phyloP scores from a whole-genome alignment of 345 rosid species.

The Acer campestre region DNA sequence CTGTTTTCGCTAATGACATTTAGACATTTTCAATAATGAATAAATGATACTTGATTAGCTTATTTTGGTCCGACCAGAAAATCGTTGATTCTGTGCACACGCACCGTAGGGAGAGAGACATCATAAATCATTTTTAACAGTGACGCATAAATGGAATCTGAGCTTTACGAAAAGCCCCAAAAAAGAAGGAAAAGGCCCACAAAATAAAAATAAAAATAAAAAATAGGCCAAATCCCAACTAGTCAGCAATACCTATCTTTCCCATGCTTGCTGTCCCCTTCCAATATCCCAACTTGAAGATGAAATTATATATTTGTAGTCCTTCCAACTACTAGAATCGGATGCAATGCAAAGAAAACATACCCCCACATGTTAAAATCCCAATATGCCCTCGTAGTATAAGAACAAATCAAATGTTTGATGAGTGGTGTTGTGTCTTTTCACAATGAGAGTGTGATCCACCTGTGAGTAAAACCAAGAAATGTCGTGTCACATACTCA shows the following conservation, averaged over 20 bases:
- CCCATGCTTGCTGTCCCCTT: slow-evolving; percentile 24
- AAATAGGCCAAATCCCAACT: slow-evolving; percentile 24
- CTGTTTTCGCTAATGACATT: too few relatives aligned
- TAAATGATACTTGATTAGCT: background rate
- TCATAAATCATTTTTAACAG: slow-evolving; percentile 34
- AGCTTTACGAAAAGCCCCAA: slow-evolving; percentile 19
- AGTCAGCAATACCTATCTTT: slow-evolving; percentile 25
- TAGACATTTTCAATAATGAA: too few relatives aligned
- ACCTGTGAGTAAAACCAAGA: too few relatives aligned
- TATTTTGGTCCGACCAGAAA: background rate
- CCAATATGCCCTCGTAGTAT: background rate
- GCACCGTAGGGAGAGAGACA: background rate
- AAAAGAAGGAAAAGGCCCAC: slow-evolving; percentile 21
- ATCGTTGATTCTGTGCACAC: background rate
- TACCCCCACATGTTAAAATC: background rate
- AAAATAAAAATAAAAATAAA: background rate
- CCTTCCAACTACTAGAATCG: slow-evolving; percentile 2
- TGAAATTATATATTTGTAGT: background rate
- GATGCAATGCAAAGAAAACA: background rate
- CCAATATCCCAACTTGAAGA: slow-evolving; percentile 14
- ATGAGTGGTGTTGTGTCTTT: background rate
- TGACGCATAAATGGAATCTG: slow-evolving; percentile 45
- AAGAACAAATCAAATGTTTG: background rate
- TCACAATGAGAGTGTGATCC: background rate
- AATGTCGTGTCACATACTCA: too few relatives aligned